Conservation (phyloP, 805 yeast species). For the Cyberlindnera sargentensis region DNA sequence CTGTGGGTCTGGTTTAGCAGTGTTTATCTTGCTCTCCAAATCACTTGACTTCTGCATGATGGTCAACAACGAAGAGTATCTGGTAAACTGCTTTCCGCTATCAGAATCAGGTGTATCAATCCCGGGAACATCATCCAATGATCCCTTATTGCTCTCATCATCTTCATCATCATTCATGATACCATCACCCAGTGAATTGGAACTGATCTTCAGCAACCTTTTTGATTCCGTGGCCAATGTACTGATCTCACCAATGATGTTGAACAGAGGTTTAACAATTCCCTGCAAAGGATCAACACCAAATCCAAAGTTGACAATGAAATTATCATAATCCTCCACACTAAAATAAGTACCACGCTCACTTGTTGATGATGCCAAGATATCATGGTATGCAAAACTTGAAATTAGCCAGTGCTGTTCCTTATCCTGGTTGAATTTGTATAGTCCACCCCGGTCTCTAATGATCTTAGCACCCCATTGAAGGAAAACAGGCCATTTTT, state of each 20-base stretch:
- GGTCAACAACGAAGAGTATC: slow-evolving; percentile 29
- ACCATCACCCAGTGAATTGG: slow-evolving; percentile 22
- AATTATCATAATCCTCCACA: slow-evolving; percentile 46
- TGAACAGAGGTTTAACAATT: slow-evolving; percentile 60
- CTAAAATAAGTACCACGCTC: slow-evolving; percentile 63
- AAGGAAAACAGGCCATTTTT: slow-evolving; percentile 63
- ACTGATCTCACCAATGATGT: slow-evolving; percentile 61
- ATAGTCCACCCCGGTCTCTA: slow-evolving; percentile 53
- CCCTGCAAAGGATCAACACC: slow-evolving; percentile 70
- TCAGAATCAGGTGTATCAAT: slow-evolving; percentile 19
- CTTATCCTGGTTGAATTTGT: slow-evolving; percentile 41
- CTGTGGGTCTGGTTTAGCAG: slow-evolving; percentile 43
- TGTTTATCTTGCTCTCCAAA: slow-evolving; percentile 43
- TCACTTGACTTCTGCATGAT: slow-evolving; percentile 30
- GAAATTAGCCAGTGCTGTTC: slow-evolving; percentile 67
- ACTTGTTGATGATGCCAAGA: slow-evolving; percentile 53
- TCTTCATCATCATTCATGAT: slow-evolving; percentile 20
- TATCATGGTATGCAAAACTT: slow-evolving; percentile 76
- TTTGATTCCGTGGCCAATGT: slow-evolving; percentile 49
- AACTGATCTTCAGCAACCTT: slow-evolving; percentile 26
- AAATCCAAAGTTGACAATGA: slow-evolving; percentile 24
- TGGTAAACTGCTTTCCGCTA: slow-evolving; percentile 19
- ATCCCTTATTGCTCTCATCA: slow-evolving; percentile 10
- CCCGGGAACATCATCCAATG: slow-evolving; percentile 17
- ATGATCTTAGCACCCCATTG: slow-evolving; percentile 61